Conservation (phyloP, 805 yeast species). For the Grigorovia humatica region DNA sequence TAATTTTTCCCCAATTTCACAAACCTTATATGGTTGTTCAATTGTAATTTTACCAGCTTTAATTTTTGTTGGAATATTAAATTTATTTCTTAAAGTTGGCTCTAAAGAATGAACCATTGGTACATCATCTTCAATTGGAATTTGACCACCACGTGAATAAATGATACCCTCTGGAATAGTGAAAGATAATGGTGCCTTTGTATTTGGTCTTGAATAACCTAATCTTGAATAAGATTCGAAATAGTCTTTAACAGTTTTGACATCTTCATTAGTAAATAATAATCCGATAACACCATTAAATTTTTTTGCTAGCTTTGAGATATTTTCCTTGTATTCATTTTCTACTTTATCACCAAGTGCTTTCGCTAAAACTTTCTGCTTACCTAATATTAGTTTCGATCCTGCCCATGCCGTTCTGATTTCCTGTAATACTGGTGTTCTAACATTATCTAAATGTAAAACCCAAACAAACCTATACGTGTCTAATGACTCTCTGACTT, state of each 20-base stretch:
- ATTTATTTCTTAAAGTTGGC: constrained; percentile 79
- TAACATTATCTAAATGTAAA: constrained; percentile 77
- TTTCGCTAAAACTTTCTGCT: constrained; percentile 84
- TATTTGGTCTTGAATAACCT: constrained; percentile 87
- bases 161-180: constrained; percentile 83
- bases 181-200: constrained; percentile 73
- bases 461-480: constrained; percentile 73
- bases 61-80: constrained; percentile 84
- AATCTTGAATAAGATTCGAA: constrained; percentile 66
- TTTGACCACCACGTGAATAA: constrained; percentile 91
- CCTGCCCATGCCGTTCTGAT: constrained; percentile 90
- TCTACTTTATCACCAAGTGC: constrained; percentile 83
- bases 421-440: constrained; percentile 92
- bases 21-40: constrained; percentile 67
- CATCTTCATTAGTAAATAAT: constrained; percentile 79
- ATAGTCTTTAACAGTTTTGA: constrained; percentile 82
- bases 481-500: constrained; percentile 74
- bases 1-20: constrained; percentile 66
- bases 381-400: constrained; percentile 80
- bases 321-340: constrained; percentile 81
- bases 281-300: constrained; percentile 78
- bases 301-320: constrained; percentile 54
- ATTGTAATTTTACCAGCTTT: constrained; percentile 79
- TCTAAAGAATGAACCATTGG: constrained; percentile 96
- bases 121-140: constrained; percentile 83